A percentile compares a stretch with the other conserved stretches of the same genome.
These are phyloP conservation scores for Rubia occidens DNA, from an alignment of 305 asterid species.

Conservation along the genomic window DNA sequence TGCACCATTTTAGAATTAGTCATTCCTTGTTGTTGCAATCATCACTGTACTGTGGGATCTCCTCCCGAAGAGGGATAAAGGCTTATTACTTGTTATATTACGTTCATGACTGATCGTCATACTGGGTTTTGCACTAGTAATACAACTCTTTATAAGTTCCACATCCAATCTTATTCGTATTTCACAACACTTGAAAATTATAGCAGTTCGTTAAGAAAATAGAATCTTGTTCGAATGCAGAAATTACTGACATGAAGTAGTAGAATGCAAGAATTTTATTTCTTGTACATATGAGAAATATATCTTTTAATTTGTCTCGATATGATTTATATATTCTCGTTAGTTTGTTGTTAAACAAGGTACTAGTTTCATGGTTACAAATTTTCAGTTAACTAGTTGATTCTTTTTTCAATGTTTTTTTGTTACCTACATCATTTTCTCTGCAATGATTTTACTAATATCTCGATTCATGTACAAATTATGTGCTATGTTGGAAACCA, in stretches of 20 bases:
- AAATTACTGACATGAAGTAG: not conserved
- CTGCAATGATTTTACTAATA: not conserved
- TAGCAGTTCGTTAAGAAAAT: not conserved
- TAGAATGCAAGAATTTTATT: not conserved
- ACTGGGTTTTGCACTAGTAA: not conserved
- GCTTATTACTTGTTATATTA: not conserved
- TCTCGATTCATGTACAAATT: not conserved
- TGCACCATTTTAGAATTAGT: not conserved
- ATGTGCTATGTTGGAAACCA: not conserved
- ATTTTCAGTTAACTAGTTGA: not conserved
- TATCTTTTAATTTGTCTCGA: not conserved
- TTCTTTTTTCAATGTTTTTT: not conserved
- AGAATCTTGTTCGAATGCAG: not conserved
- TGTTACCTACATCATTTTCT: not conserved
- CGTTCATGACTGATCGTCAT: not conserved
- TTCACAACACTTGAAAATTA: not conserved
- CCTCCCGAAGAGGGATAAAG: not conserved
- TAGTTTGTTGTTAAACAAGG: not conserved
- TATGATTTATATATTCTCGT: not conserved
- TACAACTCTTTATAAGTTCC: not conserved
- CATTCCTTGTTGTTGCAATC: not conserved
- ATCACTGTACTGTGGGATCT: not conserved
- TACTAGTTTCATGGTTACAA: not conserved
- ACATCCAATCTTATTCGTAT: not conserved
- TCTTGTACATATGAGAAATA: not conserved